Evolutionary conservation across 1,284 basidiomycete genomes (phyloP).

Genomic region (Ustilago loliicola): DNA sequence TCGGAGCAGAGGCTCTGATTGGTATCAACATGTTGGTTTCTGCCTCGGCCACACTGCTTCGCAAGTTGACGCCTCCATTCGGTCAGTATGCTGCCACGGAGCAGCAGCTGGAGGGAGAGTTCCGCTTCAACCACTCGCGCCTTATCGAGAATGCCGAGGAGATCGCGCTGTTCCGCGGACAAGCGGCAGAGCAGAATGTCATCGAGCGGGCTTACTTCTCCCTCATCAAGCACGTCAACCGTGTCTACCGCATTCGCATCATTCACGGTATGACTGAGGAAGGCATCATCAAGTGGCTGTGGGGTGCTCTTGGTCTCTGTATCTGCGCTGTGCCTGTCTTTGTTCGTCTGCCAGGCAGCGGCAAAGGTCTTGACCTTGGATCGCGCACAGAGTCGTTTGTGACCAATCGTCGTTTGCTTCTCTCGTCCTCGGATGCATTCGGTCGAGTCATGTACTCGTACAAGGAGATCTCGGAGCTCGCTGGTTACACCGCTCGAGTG

Average conservation of each 20-base stretch:
- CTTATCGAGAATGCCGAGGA: constrained; percentile 94
- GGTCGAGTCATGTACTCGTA: constrained; percentile 90
- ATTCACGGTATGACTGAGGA: constrained; percentile 87
- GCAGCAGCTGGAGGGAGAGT: constrained; percentile 80
- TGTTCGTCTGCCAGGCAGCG: constrained; percentile 81
- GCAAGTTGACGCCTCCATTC: constrained; percentile 83
- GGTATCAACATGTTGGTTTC: constrained; percentile 88
- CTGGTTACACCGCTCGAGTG: constrained; percentile 94
- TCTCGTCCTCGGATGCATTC: constrained; percentile 77
- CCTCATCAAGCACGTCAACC: constrained; percentile 88
- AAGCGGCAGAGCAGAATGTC: constrained; percentile 90
- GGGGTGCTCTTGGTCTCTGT: constrained; percentile 92
- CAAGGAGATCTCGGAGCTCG: constrained; percentile 90
- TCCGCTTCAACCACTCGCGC: constrained; percentile 93
- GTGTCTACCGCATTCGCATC: constrained; percentile 83
- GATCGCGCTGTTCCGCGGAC: constrained; percentile 90
- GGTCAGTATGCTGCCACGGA: constrained; percentile 87
- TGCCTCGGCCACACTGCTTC: constrained; percentile 62
- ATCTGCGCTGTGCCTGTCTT: constrained; percentile 96
- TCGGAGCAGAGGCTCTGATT: constrained; percentile 92
- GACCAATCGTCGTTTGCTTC: constrained; percentile 88
- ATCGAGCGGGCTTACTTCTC: constrained; percentile 91
- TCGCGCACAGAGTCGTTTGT: constrained; percentile 77
- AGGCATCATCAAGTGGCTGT: constrained; percentile 94
- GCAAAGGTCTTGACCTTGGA: constrained; percentile 62